These are phyloP conservation scores for Sedum album DNA, from an alignment of 164 flowering plant genomes.

Conservation along the genomic window DNA sequence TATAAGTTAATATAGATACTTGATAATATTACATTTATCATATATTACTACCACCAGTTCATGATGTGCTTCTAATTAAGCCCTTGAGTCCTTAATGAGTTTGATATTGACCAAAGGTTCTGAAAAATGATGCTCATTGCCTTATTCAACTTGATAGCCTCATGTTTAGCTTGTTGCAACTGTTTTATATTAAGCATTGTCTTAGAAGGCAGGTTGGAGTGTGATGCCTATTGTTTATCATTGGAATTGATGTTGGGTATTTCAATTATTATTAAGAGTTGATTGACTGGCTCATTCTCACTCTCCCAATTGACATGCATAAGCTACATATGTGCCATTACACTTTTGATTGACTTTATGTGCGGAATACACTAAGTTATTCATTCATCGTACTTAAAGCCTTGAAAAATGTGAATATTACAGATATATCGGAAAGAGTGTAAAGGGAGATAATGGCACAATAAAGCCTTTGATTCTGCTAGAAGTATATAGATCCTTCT, in stretches of 20 bases:
- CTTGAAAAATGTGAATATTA: conserved; percentile 13
- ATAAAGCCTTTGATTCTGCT: conserved; percentile 85
- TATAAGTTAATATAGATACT: not conserved
- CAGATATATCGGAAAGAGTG: conserved; percentile 68
- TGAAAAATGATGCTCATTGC: not conserved
- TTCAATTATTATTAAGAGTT: not conserved
- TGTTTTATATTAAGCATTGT: not conserved
- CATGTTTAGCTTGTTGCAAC: not conserved
- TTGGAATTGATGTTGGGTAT: not conserved
- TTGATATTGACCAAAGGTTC: not conserved
- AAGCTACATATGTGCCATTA: not conserved
- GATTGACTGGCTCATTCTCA: not conserved
- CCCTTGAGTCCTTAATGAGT: not conserved
- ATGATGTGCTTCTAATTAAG: no score
- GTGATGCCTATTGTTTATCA: no score
- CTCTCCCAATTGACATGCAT: not conserved
- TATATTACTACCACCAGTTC: not conserved
- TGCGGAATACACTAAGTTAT: not conserved
- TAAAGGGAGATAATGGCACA: conserved; percentile 42
- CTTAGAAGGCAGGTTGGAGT: not conserved
- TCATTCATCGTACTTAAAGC: not conserved
- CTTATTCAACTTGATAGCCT: not conserved
- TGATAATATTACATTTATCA: not conserved
- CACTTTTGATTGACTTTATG: not conserved
- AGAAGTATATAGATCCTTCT: conserved; percentile 93